phyloP scores from a whole-genome alignment of 106 monocot genomes.

The Phalaenopsis aphrodite region DNA sequence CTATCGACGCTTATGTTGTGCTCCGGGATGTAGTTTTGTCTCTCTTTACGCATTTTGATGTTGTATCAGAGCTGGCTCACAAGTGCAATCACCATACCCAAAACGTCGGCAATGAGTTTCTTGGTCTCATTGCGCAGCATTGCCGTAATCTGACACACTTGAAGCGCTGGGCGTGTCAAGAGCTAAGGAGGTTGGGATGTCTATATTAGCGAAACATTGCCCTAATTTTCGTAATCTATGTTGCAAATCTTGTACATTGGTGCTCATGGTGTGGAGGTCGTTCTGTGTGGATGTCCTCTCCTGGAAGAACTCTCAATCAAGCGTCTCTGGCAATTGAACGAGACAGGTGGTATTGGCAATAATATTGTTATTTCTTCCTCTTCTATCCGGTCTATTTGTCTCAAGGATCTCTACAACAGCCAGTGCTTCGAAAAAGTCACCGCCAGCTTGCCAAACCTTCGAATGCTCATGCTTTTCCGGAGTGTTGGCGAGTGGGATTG shows the following conservation, averaged over 20 bases:
- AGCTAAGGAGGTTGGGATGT: constrained; percentile 47
- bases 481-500: constrained; percentile 78
- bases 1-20: constrained; percentile 52
- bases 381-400: constrained; percentile 46
- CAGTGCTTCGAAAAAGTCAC: constrained; percentile 59
- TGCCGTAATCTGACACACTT: constrained; percentile 57
- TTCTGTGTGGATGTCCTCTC: constrained; percentile 34
- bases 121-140: constrained; percentile 27
- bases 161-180: constrained; percentile 66
- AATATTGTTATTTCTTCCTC: constrained; percentile 2
- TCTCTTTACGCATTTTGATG: constrained; percentile 45
- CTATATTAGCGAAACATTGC: constrained; percentile 38
- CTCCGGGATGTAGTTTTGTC: constrained; percentile 23
- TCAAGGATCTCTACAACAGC: constrained; percentile 73
- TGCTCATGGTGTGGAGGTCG: constrained; percentile 49
- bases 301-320: constrained; percentile 79
- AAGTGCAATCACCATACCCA: constrained; percentile 58
- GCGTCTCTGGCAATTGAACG: constrained; percentile 42
- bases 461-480: constrained; percentile 44
- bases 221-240: constrained; percentile 55
- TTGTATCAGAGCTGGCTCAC: constrained; percentile 57
- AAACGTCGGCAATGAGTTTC: constrained; percentile 52
- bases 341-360: constrained; percentile 2
- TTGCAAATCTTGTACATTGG: constrained; percentile 63
- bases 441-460: constrained; percentile 42